phyloP scores from a whole-genome alignment of 306 rosid genomes.

The Rosa chinensis region DNA sequence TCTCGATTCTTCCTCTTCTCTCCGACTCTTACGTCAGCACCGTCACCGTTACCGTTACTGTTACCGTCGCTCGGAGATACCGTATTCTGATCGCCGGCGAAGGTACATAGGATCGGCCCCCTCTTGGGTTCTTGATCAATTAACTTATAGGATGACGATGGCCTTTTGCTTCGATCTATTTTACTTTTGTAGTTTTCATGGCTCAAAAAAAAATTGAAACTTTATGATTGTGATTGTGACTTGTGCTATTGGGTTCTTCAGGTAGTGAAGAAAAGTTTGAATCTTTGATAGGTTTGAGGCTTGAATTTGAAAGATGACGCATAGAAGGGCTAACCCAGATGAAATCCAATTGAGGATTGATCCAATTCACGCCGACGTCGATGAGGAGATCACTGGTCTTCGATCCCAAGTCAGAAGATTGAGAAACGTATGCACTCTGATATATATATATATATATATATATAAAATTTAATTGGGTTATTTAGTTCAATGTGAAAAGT shows the following conservation, averaged over 20 bases:
- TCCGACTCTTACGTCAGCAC: background rate
- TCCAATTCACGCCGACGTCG: constrained; percentile 68
- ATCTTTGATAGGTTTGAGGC: background rate
- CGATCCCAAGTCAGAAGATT: constrained; percentile 76
- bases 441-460: too few relatives aligned
- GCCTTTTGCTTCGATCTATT: background rate
- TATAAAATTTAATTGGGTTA: background rate
- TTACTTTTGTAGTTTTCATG: background rate
- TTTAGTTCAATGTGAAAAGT: background rate
- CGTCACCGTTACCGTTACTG: background rate
- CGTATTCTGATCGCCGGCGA: background rate
- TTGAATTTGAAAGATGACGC: constrained; percentile 3
- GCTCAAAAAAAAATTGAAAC: background rate
- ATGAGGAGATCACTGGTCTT: constrained; percentile 79
- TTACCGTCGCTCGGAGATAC: background rate
- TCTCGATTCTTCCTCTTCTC: background rate
- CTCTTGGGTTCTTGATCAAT: background rate
- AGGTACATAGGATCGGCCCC: background rate
- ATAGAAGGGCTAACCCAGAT: constrained; percentile 37
- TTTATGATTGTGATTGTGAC: background rate
- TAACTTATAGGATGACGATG: background rate
- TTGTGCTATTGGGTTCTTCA: background rate
- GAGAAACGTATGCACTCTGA: constrained; percentile 54
- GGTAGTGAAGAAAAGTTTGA: background rate
- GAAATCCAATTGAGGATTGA: constrained; percentile 91